Conservation (phyloP, 768 basidiomycete genomes). For the Tephrocybe sp. region DNA sequence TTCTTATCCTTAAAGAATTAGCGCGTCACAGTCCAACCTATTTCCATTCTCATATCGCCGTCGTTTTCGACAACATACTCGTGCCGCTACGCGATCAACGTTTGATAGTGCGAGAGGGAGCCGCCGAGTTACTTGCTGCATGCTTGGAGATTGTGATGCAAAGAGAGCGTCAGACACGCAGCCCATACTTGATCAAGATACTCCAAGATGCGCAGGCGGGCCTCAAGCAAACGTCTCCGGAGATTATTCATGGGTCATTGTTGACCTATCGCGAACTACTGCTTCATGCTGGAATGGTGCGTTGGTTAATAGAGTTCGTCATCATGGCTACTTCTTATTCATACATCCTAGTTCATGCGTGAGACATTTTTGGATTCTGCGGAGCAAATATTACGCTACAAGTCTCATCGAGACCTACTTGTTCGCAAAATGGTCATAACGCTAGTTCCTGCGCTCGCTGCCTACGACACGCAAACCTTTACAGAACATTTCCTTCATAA, state of each 20-base stretch:
- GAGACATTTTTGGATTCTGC: slow-evolving; percentile 85
- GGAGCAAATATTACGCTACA: slow-evolving; percentile 87
- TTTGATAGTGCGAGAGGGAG: slow-evolving; percentile 88
- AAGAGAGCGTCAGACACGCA: slow-evolving; percentile 65
- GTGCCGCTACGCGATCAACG: slow-evolving; percentile 86
- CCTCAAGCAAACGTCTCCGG: slow-evolving; percentile 74
- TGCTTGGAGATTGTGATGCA: slow-evolving; percentile 85
- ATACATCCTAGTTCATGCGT: slow-evolving; percentile 70
- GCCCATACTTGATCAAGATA: slow-evolving; percentile 73
- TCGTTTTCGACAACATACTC: slow-evolving; percentile 92
- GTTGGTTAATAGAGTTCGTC: slow-evolving; percentile 21
- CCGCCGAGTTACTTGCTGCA: slow-evolving; percentile 89
- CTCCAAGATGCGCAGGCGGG: slow-evolving; percentile 85
- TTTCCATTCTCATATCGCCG: slow-evolving; percentile 83
- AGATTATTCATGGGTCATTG: slow-evolving; percentile 89
- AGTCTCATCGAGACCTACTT: slow-evolving; percentile 79
- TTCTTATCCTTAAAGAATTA: slow-evolving; percentile 91
- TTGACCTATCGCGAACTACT: slow-evolving; percentile 90
- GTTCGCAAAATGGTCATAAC: slow-evolving; percentile 95
- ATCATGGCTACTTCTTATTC: background rate
- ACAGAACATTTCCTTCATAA: slow-evolving; percentile 89
- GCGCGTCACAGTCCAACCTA: slow-evolving; percentile 85
- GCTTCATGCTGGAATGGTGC: slow-evolving; percentile 90
- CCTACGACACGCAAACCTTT: slow-evolving; percentile 92
- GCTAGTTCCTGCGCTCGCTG: slow-evolving; percentile 91